phyloP scores from a whole-genome alignment of 192 early-diverging fungal species.

The Backusella liffmaniae region DNA sequence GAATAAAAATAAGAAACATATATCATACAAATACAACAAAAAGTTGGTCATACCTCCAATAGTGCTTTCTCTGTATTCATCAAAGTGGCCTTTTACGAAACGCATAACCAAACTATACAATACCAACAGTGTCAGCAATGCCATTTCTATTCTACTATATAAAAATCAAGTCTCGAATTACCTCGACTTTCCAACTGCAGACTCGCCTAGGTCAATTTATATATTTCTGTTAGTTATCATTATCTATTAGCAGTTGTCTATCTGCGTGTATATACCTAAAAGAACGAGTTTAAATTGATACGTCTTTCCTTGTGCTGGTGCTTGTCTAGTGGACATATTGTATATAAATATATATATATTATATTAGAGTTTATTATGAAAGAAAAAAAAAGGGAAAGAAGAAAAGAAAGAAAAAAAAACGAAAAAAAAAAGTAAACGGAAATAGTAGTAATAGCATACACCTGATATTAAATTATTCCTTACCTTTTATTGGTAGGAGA shows the following conservation, averaged over 20 bases:
- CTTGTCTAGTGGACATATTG: constrained; percentile 22
- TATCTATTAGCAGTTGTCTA: not conserved
- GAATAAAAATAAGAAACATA: not conserved
- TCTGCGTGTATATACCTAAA: constrained; percentile 58
- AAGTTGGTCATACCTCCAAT: constrained; percentile 67
- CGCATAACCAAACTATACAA: constrained; percentile 68
- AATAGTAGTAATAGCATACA: not conserved
- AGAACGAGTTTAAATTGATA: constrained; percentile 95
- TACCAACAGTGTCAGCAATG: not conserved
- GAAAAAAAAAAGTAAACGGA: not conserved
- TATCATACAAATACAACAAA: not conserved
- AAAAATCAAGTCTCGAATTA: constrained; percentile 20
- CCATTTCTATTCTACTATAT: not conserved
- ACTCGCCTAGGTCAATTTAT: constrained; percentile 47
- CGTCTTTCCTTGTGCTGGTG: constrained; percentile 53
- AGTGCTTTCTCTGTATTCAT: constrained; percentile 91
- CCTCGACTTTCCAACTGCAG: constrained; percentile 70
- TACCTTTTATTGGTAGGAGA: too few species aligned
- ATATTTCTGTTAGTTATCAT: not conserved
- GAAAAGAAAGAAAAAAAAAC: not conserved
- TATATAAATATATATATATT: not conserved
- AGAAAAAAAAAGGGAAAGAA: not conserved
- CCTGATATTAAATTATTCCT: not conserved
- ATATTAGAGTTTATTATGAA: not conserved
- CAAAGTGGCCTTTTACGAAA: constrained; percentile 92